Evolutionary conservation across 164 flowering plant species (phyloP), one percentile per base, ranked within the genome.

Genomic region (Annona squamosa): DNA sequence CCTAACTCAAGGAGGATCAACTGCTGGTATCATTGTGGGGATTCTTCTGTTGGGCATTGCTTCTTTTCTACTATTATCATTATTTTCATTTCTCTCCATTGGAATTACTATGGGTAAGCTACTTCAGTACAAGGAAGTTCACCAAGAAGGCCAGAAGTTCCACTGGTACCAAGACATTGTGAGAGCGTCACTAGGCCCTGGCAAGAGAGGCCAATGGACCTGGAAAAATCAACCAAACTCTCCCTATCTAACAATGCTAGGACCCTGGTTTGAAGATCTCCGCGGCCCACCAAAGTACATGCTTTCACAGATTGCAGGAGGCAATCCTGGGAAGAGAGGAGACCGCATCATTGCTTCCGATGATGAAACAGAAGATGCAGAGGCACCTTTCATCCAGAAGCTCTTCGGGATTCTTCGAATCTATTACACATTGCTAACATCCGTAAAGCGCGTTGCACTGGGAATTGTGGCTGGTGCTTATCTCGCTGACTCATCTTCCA

Each of bases 291-390:
- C 98, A 56, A 92, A 95, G 76, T 95, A 92, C 86, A 95, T 95
- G 97, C 91, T 95, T 47, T 84, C 96, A 3, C 94, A 92, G 79
- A 84, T 92, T 43, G 19, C 90, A n/a, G 85, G 84, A 4, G 84
- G 82, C 3, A 85, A 74, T 76, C 71, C 80, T 5, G 69, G 69
- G 4, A 86, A 75, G 80, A 80, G 61, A 2, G 73, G 74, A 13
- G 94, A 84, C 41, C 80, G 80, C 0, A 92, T 95, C 77, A 92
- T 95, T 61, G 90, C 87, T 46, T 92, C 99, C 1, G 99, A 95
- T 68, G 99, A 95, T 77, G 99, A 95, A 82, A 95, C 88, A 46
- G 99, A 95, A 81, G 99, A 92, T 80, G 99, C 99, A 18, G 98
- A 91, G 78, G 98, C 99, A 48, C 96, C 99, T 12, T 85, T 85